These are phyloP conservation scores for Pichiaceae sp. DNA, from an alignment of 1,139 yeast genomes.

Conservation along the genomic window DNA sequence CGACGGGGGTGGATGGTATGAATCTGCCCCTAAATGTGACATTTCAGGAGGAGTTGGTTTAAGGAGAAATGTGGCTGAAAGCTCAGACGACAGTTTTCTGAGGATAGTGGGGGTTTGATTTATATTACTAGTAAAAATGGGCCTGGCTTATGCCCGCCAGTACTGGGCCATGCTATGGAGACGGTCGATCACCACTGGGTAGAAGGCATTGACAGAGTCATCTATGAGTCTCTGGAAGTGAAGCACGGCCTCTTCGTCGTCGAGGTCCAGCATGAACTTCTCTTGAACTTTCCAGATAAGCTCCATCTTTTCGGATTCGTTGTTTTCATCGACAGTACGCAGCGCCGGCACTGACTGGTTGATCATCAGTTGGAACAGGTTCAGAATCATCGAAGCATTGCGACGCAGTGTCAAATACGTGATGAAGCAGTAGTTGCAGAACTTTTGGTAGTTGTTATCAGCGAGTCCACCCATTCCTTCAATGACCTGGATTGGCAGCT, in stretches of 20 bases:
- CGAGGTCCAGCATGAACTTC: slow-evolving; percentile 85
- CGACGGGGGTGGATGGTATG: slow-evolving; percentile 1
- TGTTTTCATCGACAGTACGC: slow-evolving; percentile 16
- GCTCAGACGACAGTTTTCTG: too few species aligned
- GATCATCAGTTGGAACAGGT: slow-evolving; percentile 88
- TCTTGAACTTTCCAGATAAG: slow-evolving; percentile 73
- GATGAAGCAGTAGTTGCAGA: slow-evolving; percentile 89
- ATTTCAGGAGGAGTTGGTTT: too few species aligned
- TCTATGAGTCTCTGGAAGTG: slow-evolving; percentile 91
- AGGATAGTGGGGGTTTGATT: too few species aligned
- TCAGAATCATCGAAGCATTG: slow-evolving; percentile 81
- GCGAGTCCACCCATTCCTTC: slow-evolving; percentile 96
- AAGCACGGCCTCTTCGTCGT: slow-evolving; percentile 89
- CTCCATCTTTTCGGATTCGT: slow-evolving; percentile 26
- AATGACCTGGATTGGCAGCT: slow-evolving; percentile 89
- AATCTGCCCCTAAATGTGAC: too few species aligned
- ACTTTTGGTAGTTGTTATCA: slow-evolving; percentile 77
- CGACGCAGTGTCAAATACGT: slow-evolving; percentile 86
- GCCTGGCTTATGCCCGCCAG: slow-evolving; percentile 86
- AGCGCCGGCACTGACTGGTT: slow-evolving; percentile 75
- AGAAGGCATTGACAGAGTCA: slow-evolving; percentile 86
- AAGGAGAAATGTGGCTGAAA: too few species aligned
- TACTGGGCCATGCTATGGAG: slow-evolving; percentile 94
- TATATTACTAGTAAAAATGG: too few species aligned
- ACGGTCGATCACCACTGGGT: slow-evolving; percentile 93